Evolutionary conservation across 2,329 filamentous ascomycete genomes (phyloP).

Genomic region (Sphaerulina vaccinii): DNA sequence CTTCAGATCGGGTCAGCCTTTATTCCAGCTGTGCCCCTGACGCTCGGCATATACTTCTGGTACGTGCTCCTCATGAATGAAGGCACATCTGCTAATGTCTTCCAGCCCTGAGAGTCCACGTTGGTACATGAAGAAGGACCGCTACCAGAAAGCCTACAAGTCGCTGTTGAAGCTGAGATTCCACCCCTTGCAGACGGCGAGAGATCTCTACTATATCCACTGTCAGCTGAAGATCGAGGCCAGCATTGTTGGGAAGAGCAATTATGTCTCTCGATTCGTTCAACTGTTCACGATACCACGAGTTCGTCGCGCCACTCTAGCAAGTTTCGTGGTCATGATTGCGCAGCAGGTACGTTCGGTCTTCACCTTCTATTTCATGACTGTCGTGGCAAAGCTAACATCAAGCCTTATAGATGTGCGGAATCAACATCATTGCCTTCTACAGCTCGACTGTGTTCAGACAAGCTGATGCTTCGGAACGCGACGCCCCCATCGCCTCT

Average conservation of each 20-base stretch:
- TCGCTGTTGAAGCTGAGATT: conserved; percentile 51
- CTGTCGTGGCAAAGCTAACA: background rate
- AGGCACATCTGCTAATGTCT: too few species aligned
- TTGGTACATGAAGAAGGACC: conserved; percentile 47
- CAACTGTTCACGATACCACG: conserved; percentile 53
- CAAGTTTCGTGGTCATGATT: conserved; percentile 36
- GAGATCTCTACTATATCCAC: conserved; percentile 55
- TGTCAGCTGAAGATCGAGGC: conserved; percentile 34
- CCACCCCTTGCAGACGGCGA: conserved; percentile 53
- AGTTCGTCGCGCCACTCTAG: conserved; percentile 43
- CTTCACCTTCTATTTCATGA: too few species aligned
- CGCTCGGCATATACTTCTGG: conserved; percentile 43
- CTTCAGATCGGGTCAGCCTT: conserved; percentile 50
- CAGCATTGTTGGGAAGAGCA: conserved; percentile 38
- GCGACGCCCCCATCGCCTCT: conserved; percentile 41
- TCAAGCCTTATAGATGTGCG: conserved; percentile 12
- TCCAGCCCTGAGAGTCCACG: conserved; percentile 11
- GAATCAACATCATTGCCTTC: conserved; percentile 29
- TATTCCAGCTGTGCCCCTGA: conserved; percentile 48
- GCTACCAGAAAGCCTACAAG: conserved; percentile 48
- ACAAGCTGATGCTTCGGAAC: conserved; percentile 37
- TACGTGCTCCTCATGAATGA: background rate
- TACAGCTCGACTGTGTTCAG: conserved; percentile 39
- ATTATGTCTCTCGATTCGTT: conserved; percentile 44
- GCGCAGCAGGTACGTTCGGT: conserved; percentile 32